Evolutionary conservation across 805 yeast species (phyloP), one percentile per base, ranked within the genome.

Genomic region (Priceomyces fermenticarens): DNA sequence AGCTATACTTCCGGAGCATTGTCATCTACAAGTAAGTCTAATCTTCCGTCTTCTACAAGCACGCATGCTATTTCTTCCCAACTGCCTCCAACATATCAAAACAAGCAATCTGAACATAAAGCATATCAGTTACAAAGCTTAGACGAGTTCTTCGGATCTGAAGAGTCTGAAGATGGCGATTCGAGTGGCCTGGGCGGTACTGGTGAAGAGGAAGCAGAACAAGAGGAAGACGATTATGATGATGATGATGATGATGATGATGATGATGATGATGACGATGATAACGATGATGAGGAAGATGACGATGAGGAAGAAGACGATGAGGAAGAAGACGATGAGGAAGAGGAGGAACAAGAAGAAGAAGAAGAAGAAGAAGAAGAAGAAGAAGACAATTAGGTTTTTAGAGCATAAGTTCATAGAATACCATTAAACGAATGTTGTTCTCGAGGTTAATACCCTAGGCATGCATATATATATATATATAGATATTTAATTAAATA

Each of bases 131-230:
- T 85, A 30, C 95, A 88, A 58, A 85, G 90, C 42, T 64, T 90
- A 42, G 97, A 90, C 54, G 98, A 90, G 46, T 90, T 90, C 58
- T 81, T 90, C 50, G 84, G 67, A 40, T 39, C 54, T 14, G 64
- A 57, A 8, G 65, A 60, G 3, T 20, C 15, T 23, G 26, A n/a
- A 12, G 66, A 55, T 10, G 58, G 54, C 8, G 25, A 20, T 8
- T 20, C 25, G 25, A 20, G 25, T 64, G 53, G 11, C 46, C 42
- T n/a, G 60, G 49, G 10, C 56, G 49, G 3, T 47, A 45, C 41
- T 3, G 59, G 49, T 3, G 62, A 53, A 3, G 55, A 43, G 6
- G 48, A 41, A 23, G 47, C 39, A 11, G 43, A 40, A 4, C 49
- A 41, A n/a, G 46, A 39, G 5, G 53, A 45, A 13, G 48, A 38